Conservation (phyloP, 2,329 filamentous ascomycete species). For the Cercospora sojina region DNA sequence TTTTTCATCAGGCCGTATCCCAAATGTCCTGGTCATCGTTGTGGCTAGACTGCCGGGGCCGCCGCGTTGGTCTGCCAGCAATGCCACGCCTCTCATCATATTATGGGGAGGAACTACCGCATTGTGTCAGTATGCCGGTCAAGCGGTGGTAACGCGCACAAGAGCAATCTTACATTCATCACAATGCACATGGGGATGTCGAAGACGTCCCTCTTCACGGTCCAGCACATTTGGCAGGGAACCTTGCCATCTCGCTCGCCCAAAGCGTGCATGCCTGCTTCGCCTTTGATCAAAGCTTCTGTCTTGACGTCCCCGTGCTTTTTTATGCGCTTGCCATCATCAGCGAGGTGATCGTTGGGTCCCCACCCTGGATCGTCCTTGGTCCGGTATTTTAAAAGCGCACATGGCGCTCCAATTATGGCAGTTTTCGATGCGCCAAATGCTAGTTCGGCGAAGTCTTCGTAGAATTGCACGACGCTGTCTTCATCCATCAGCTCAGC, state of each 20-base stretch:
- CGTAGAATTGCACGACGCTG: slow-evolving; percentile 90
- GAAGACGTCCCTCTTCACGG: slow-evolving; percentile 93
- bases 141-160: not conserved
- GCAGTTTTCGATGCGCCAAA: slow-evolving; percentile 88
- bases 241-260: slow-evolving; percentile 83
- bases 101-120: slow-evolving; percentile 28
- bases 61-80: slow-evolving; percentile 5
- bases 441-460: slow-evolving; percentile 88
- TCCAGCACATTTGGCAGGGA: slow-evolving; percentile 95
- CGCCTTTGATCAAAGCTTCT: slow-evolving; percentile 51
- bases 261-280: slow-evolving; percentile 77
- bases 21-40: not conserved
- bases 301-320: slow-evolving; percentile 27
- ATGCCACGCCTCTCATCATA: slow-evolving; percentile 12
- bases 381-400: slow-evolving; percentile 85
- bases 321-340: slow-evolving; percentile 33
- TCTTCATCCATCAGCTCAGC: slow-evolving; percentile 93
- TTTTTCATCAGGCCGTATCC: not conserved
- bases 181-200: slow-evolving; percentile 98
- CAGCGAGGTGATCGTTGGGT: slow-evolving; percentile 51
- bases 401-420: slow-evolving; percentile 73
- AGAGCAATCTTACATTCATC: slow-evolving; percentile 76
- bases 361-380: slow-evolving; percentile 55
- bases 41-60: not conserved
- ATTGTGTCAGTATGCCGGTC: slow-evolving; percentile 7